phyloP scores from a whole-genome alignment of 371 early-diverging fungal genomes.

The Circinella umbellata region DNA sequence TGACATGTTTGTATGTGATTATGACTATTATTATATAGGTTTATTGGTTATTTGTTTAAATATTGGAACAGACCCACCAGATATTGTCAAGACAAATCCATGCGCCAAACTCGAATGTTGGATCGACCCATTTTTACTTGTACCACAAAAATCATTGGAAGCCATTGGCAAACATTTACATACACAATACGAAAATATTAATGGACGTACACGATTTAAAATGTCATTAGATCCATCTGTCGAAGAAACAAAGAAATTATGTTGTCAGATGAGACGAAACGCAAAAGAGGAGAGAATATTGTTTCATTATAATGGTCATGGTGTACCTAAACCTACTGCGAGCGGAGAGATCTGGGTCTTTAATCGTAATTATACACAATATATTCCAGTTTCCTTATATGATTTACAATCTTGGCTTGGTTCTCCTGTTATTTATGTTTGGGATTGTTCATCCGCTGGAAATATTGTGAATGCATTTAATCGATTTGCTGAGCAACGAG shows the following conservation, averaged over 20 bases:
- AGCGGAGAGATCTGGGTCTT: slow-evolving; percentile 99
- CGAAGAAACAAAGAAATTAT: slow-evolving; percentile 91
- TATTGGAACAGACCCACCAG: slow-evolving; percentile 97
- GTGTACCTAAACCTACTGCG: slow-evolving; percentile 94
- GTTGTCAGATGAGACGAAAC: slow-evolving; percentile 78
- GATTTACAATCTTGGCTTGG: slow-evolving; percentile 95
- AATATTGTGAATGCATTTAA: slow-evolving; percentile 88
- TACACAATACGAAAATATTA: slow-evolving; percentile 91
- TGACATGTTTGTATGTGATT: no score
- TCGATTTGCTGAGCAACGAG: slow-evolving; percentile 85
- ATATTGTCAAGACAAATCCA: slow-evolving; percentile 85
- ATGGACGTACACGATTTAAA: slow-evolving; percentile 88
- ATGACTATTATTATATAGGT: slow-evolving; percentile 29
- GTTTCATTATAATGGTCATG: slow-evolving; percentile 98
- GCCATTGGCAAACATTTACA: slow-evolving; percentile 90
- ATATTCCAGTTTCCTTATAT: slow-evolving; percentile 91
- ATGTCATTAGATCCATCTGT: slow-evolving; percentile 87
- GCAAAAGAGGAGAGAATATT: slow-evolving; percentile 94
- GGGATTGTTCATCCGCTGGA: slow-evolving; percentile 95
- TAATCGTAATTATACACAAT: slow-evolving; percentile 96
- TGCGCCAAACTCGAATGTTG: slow-evolving; percentile 94
- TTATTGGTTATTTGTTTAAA: slow-evolving; percentile 90
- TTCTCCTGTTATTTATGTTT: slow-evolving; percentile 95
- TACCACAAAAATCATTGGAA: slow-evolving; percentile 84
- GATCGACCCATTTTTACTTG: slow-evolving; percentile 88